These are phyloP conservation scores for Talaromyces liani DNA, from an alignment of 495 filamentous ascomycete genomes.

Conservation along the genomic window DNA sequence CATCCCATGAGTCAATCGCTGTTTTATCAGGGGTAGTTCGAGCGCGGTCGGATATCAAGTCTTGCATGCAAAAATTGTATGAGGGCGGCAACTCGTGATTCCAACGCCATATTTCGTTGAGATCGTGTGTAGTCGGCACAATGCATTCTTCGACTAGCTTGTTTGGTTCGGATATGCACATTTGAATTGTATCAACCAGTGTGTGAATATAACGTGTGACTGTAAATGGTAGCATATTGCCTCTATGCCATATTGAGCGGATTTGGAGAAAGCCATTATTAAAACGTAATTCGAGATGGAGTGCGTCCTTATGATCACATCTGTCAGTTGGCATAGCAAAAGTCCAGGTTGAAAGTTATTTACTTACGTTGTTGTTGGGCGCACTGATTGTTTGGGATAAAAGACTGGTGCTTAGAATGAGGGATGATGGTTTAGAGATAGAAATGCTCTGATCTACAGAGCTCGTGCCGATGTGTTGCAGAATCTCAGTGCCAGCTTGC, in stretches of 20 bases:
- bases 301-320: conserved; percentile 10
- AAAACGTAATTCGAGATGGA: conserved; percentile 24
- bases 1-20: conserved; percentile 43
- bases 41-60: conserved; percentile 32
- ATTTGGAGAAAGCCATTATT: conserved; percentile 18
- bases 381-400: conserved; percentile 14
- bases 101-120: conserved; percentile 27
- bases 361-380: conserved; percentile 10
- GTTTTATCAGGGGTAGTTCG: conserved; percentile 22
- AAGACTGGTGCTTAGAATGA: conserved; percentile 26
- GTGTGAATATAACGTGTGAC: conserved; percentile 22
- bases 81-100: conserved; percentile 24
- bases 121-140: conserved; percentile 19
- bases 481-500: conserved; percentile 15
- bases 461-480: conserved; percentile 13
- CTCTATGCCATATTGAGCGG: conserved; percentile 19
- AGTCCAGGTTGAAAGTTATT: too few relatives aligned
- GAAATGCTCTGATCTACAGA: neutral
- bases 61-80: conserved; percentile 37
- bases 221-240: conserved; percentile 27
- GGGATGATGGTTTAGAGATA: conserved; percentile 6
- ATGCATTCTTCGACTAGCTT: conserved; percentile 19
- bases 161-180: conserved; percentile 18
- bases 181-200: conserved; percentile 22
- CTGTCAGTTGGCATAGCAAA: too few relatives aligned